These are phyloP conservation scores for Xylaria grammica DNA, from an alignment of 495 filamentous ascomycete species.

Conservation along the genomic window DNA sequence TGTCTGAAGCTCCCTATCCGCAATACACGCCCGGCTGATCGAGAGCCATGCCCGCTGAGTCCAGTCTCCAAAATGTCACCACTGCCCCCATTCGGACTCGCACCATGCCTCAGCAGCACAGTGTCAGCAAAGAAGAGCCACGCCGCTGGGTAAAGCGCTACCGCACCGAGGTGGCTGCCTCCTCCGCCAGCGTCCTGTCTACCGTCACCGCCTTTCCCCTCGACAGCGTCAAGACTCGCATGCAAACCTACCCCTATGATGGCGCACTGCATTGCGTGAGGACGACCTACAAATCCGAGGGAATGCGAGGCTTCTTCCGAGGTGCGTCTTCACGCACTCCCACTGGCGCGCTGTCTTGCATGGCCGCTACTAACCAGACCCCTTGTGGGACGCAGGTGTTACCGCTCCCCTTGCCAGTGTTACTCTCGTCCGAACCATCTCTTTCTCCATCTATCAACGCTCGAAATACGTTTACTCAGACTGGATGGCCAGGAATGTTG, in stretches of 20 bases:
- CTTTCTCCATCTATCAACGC: slow-evolving; percentile 90
- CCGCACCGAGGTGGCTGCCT: slow-evolving; percentile 79
- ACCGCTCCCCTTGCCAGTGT: slow-evolving; percentile 84
- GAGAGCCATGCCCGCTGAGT: slow-evolving; percentile 57
- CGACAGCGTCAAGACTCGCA: slow-evolving; percentile 84
- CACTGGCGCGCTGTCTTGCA: slow-evolving; percentile 4
- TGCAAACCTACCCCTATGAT: slow-evolving; percentile 81
- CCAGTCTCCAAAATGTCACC: slow-evolving; percentile 45
- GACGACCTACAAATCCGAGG: slow-evolving; percentile 74
- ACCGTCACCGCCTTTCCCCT: slow-evolving; percentile 78
- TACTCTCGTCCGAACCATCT: slow-evolving; percentile 85
- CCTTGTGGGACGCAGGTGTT: slow-evolving; percentile 57
- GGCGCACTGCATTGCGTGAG: slow-evolving; percentile 71
- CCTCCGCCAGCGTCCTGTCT: slow-evolving; percentile 72
- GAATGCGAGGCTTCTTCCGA: slow-evolving; percentile 76
- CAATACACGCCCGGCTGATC: slow-evolving; percentile 39
- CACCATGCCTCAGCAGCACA: slow-evolving; percentile 52
- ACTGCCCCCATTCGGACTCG: slow-evolving; percentile 45
- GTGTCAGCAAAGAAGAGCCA: slow-evolving; percentile 49
- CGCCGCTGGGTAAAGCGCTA: slow-evolving; percentile 73
- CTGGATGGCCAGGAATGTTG: slow-evolving; percentile 67
- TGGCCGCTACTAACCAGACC: slow-evolving; percentile 33
- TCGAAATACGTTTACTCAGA: slow-evolving; percentile 78
- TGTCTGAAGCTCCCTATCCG: slow-evolving; percentile 51
- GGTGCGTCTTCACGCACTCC: slow-evolving; percentile 50